phyloP scores from a whole-genome alignment of 306 rosid genomes.

The Pachyrhizus erosus region DNA sequence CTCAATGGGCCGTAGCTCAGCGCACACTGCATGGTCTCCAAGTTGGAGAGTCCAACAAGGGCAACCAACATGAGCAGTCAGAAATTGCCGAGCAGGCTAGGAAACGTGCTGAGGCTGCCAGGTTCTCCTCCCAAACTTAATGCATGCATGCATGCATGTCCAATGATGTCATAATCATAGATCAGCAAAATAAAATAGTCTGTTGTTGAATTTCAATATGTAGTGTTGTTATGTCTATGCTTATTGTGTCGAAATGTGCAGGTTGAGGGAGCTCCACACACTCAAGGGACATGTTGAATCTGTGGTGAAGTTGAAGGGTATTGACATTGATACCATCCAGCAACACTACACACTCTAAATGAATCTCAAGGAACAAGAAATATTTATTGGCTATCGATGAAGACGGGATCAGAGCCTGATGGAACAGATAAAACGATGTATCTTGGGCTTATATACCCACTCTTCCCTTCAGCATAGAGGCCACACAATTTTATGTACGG shows the following conservation, averaged over 20 bases:
- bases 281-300: slow-evolving; percentile 87
- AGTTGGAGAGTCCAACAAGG: slow-evolving; percentile 36
- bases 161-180: too few relatives aligned
- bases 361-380: neutral
- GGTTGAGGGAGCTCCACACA: slow-evolving; percentile 79
- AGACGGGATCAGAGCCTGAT: slow-evolving; percentile 8
- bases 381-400: neutral
- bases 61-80: slow-evolving; percentile 49
- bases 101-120: slow-evolving; percentile 87
- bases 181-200: too few relatives aligned
- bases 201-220: too few relatives aligned
- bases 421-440: neutral
- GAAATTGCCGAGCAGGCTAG: slow-evolving; percentile 87
- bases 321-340: slow-evolving; percentile 67
- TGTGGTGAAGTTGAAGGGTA: slow-evolving; percentile 80
- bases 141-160: too few relatives aligned
- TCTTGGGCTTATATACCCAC: neutral
- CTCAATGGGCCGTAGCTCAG: slow-evolving; percentile 81
- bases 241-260: too few relatives aligned
- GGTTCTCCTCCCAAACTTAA: too few relatives aligned
- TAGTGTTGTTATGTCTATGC: too few relatives aligned
- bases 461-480: slow-evolving; percentile 9
- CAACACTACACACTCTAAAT: slow-evolving; percentile 61
- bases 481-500: neutral
- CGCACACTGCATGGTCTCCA: slow-evolving; percentile 78